Conservation (phyloP, 2,329 filamentous ascomycete species). For the Fusarium mangiferae region DNA sequence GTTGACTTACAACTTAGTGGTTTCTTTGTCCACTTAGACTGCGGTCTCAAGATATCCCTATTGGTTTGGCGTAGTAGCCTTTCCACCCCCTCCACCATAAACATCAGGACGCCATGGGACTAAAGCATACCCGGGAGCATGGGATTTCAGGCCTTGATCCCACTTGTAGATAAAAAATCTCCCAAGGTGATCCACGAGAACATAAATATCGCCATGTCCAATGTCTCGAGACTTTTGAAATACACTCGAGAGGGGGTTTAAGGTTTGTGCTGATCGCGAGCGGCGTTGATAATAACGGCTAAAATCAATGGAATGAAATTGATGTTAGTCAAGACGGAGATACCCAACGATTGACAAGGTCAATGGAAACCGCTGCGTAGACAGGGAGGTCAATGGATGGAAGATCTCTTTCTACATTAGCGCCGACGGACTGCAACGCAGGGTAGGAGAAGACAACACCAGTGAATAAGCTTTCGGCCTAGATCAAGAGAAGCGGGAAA, state of each 20-base stretch:
- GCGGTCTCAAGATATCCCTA: accelerated
- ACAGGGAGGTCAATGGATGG: accelerated
- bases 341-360: background rate
- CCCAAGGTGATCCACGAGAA: accelerated
- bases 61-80: background rate
- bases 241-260: accelerated
- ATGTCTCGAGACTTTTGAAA: accelerated
- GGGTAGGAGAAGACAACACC: too few relatives aligned
- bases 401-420: background rate
- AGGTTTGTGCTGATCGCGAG: background rate
- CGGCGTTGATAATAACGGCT: too few relatives aligned
- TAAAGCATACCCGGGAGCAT: background rate
- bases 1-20: too few relatives aligned
- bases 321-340: accelerated
- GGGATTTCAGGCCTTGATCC: accelerated
- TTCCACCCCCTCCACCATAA: background rate
- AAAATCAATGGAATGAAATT: background rate
- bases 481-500: background rate
- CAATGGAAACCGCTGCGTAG: accelerated
- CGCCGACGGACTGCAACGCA: accelerated
- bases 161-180: accelerated
- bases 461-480: accelerated
- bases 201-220: background rate
- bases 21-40: accelerated
- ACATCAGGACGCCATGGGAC: background rate